Evolutionary conservation across 306 rosid species (phyloP), one percentile per base, ranked within the genome.

Genomic region (Medicago ruthenica): DNA sequence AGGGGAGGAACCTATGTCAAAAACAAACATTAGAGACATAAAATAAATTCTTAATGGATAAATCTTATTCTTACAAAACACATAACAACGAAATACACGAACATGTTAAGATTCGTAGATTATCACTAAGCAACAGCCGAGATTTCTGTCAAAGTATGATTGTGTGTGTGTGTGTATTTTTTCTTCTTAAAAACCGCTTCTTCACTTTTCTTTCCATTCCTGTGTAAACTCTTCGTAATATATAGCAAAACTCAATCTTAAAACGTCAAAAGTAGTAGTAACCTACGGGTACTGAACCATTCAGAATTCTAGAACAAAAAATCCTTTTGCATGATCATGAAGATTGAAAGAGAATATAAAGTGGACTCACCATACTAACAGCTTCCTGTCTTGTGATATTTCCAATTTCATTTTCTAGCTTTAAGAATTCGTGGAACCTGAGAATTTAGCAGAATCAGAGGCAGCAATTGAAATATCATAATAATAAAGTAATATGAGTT

Each of bases 301-400:
- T 48, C 65, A 70, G 15, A 15, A 22, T 17, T 9, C 71, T 51
- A 66, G 73, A 55, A 24, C 3, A 79, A 81, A 81, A 70, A 37
- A 67, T 51, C 18, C 60, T 53, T 74, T 10, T 14, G 8, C 0
- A 17, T n/a, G 76, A 74, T 68, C 62, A 55, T 41, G 24, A 64
- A 61, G 74, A 71, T 40, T 72, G 57, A 86, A 79, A 66, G 77
- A 71, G 84, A 31, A 71, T 17, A 51, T 39, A 73, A 82, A 77
- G 62, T 74, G 65, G 31, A 37, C 96, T 67, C 86, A 96, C 99
- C 99, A 96, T 96, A 92, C 99, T 96, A 79, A 96, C 99, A 79
- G 99, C 98, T 91, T 96, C 99, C 80, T 96, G 99, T 82, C 98
- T 89, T 75, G 99, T 96, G 71, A 96, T 96, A 86, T 92, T 96